Conservation (phyloP, 108 stramenopile genomes). For the Asterionellopsis glacialis region DNA sequence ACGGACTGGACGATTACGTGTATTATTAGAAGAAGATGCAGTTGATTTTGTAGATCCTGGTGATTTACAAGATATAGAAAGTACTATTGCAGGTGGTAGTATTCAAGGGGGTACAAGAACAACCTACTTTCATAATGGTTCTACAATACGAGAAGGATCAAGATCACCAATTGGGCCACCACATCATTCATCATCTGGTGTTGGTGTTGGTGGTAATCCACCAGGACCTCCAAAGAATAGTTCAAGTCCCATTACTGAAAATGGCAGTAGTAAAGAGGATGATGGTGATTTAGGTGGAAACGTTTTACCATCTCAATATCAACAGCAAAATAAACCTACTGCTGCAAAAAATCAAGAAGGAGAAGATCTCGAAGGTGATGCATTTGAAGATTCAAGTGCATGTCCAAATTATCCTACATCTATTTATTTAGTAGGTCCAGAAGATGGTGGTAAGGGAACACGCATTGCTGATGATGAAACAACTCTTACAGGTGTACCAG, state of each 20-base stretch:
- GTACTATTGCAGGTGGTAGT: background rate
- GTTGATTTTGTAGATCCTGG: slow-evolving; percentile 1
- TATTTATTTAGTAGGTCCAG: background rate
- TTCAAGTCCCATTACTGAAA: too few species aligned
- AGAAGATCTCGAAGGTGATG: background rate
- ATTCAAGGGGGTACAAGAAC: background rate
- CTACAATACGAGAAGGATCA: too few species aligned
- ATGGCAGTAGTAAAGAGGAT: too few species aligned
- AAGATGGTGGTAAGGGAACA: background rate
- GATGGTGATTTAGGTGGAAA: too few species aligned
- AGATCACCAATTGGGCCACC: too few species aligned
- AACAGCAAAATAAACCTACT: too few species aligned
- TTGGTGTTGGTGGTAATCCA: too few species aligned
- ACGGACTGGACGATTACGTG: background rate
- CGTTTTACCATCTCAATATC: too few species aligned
- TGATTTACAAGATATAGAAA: slow-evolving; percentile 1
- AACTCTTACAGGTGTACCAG: background rate
- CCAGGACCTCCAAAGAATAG: too few species aligned
- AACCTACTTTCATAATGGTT: background rate
- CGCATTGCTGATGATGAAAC: background rate
- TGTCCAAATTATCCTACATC: background rate
- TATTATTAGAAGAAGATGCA: background rate
- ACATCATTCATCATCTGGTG: too few species aligned
- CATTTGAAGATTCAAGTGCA: background rate
- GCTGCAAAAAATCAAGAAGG: background rate